phyloP scores from a whole-genome alignment of 345 rosid species.

The Eucalyptus viminalis region DNA sequence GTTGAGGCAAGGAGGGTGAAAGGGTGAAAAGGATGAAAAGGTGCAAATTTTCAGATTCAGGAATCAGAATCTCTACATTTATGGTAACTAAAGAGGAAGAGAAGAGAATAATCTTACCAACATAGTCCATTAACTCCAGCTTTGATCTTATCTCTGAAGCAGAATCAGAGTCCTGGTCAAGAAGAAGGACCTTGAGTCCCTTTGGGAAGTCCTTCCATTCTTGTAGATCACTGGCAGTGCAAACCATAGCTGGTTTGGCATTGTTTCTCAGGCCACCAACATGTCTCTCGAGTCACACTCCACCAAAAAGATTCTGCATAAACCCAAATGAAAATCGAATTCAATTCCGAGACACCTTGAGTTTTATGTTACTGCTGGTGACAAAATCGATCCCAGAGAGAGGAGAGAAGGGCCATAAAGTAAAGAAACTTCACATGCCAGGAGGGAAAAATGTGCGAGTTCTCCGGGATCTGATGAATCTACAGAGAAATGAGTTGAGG shows the following conservation, averaged over 20 bases:
- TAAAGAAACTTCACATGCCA: neutral
- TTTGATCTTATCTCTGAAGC: conserved; percentile 55
- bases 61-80: neutral
- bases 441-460: neutral
- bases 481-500: neutral
- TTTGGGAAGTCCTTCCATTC: conserved; percentile 91
- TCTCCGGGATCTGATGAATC: neutral
- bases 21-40: neutral
- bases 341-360: neutral
- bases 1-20: neutral
- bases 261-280: conserved; percentile 63
- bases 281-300: conserved; percentile 5
- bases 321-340: neutral
- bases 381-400: neutral
- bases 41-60: neutral
- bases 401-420: neutral
- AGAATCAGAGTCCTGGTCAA: conserved; percentile 41
- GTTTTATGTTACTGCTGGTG: neutral
- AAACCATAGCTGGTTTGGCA: conserved; percentile 98
- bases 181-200: conserved; percentile 90
- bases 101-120: conserved; percentile 39
- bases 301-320: conserved; percentile 12
- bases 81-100: neutral
- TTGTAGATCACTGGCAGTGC: conserved; percentile 68
- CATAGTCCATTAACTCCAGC: conserved; percentile 86